Base-by-base conservation (phyloP, 345 rosid genomes). In the Murraya paniculata region DNA sequence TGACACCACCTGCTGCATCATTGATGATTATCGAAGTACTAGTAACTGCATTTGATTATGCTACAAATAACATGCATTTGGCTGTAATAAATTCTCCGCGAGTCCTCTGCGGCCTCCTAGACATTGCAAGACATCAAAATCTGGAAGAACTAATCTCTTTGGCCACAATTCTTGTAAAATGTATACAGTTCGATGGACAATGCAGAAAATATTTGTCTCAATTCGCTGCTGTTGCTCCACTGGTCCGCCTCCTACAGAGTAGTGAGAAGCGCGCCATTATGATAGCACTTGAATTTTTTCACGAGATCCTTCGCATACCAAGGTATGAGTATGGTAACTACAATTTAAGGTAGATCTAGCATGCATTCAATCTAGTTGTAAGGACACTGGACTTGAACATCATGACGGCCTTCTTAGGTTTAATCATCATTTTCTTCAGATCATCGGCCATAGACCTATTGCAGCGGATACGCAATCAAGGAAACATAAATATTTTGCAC, bases 171-270 rank as follows among this genome's bases (percentile, higher is more conserved):
- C 82, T 95, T 33, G 88, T 92, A 5, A 93, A 91, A 77, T 93
- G 99, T 64, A 95, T 95, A 93, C 90, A 92, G 73, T 91, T 91
- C 84, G 97, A 92, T 83, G 98, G 96, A 68, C 85, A 86, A 25
- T 86, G 94, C 88, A 91, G 97, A 80, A 84, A 80, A 78, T 73
- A 83, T 77, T 72, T 95, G 77, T 85, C 90, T 35, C 87, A 89
- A 64, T 78, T 79, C 71, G 81, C 90, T 80, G 84, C 89, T 57
- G 77, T 95, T 71, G 86, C 91, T 84, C 92, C 96, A 74, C 88
- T 93, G 67, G 84, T 86, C 45, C 67, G 78, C 79, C 90, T 92
- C 56, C 83, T 95, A 60, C 88, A 82, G 53, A 88, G 94, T 77
- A 78, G 84, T 35, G 82, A 87, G 80, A 85, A 82, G 78, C 85